These are phyloP conservation scores for Mycena olivaceomarginata DNA, from an alignment of 768 basidiomycete species.

Conservation along the genomic window DNA sequence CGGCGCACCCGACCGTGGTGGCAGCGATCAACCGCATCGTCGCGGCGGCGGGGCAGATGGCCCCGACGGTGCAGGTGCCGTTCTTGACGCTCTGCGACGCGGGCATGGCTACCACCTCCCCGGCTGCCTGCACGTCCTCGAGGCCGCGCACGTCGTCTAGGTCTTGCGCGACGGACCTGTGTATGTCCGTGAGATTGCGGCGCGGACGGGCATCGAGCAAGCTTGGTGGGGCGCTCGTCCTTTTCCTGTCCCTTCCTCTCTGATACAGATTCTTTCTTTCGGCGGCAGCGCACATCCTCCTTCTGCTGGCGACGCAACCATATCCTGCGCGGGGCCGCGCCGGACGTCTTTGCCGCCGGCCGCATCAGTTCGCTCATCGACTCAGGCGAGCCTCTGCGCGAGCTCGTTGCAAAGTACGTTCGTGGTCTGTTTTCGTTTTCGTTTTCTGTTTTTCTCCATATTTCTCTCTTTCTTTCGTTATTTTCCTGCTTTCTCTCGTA, in stretches of 20 bases:
- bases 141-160: conserved; percentile 83
- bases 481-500: not conserved
- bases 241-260: conserved; percentile 3
- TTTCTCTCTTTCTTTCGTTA: not conserved
- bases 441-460: not conserved
- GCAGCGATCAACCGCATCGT: conserved; percentile 79
- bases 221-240: conserved; percentile 63
- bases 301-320: conserved; percentile 89
- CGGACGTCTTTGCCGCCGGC: conserved; percentile 84
- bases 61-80: conserved; percentile 78
- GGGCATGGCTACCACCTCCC: conserved; percentile 85
- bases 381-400: too few species aligned
- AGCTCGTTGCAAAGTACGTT: conserved; percentile 53
- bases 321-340: conserved; percentile 79
- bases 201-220: conserved; percentile 67
- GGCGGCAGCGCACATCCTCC: conserved; percentile 78
- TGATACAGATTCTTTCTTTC: not conserved
- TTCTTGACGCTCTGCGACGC: conserved; percentile 87
- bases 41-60: conserved; percentile 82
- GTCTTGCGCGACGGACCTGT: conserved; percentile 79
- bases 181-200: conserved; percentile 68
- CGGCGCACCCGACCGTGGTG: conserved; percentile 75
- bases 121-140: conserved; percentile 83
- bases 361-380: conserved; percentile 83
- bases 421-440: not conserved